Percentiles rank a stretch among this genome's conserved stretches.
Conservation (phyloP, 2,329 filamentous ascomycete genomes). For the Pseudomassariella vexata region DNA sequence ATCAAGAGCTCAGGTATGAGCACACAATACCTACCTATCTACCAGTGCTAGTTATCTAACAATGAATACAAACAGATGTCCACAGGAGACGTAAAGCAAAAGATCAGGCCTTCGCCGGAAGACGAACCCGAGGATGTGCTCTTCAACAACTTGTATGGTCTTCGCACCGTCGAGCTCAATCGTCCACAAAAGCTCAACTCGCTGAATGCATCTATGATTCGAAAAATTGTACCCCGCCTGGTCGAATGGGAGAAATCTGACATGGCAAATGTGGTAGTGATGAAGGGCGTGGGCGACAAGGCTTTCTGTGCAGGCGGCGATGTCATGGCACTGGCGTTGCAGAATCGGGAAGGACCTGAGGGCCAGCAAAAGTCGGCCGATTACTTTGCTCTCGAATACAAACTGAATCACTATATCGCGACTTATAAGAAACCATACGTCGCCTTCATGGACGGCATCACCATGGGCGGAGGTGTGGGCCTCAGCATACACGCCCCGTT, state of each 20-base stretch:
- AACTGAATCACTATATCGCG: slow-evolving; percentile 90
- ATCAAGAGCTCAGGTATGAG: slow-evolving; percentile 44
- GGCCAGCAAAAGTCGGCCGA: slow-evolving; percentile 72
- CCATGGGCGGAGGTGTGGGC: slow-evolving; percentile 96
- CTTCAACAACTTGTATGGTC: slow-evolving; percentile 82
- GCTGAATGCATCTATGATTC: slow-evolving; percentile 87
- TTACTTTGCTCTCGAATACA: slow-evolving; percentile 94
- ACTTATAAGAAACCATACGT: slow-evolving; percentile 92
- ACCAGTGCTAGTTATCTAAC: not conserved
- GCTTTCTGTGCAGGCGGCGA: slow-evolving; percentile 94
- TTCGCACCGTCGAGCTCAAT: slow-evolving; percentile 91
- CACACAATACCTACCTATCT: not conserved
- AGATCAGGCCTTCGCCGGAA: slow-evolving; percentile 50
- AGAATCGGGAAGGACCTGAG: slow-evolving; percentile 61
- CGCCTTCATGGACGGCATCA: slow-evolving; percentile 94
- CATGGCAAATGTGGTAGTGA: slow-evolving; percentile 84
- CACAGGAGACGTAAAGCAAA: slow-evolving; percentile 17
- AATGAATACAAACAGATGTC: slow-evolving; percentile 27
- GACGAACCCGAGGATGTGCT: slow-evolving; percentile 88
- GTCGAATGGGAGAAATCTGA: slow-evolving; percentile 94
- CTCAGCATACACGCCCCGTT: slow-evolving; percentile 93
- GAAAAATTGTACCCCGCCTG: slow-evolving; percentile 85
- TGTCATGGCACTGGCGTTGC: slow-evolving; percentile 69
- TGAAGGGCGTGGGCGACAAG: slow-evolving; percentile 81
- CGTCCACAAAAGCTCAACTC: slow-evolving; percentile 88